Evolutionary conservation across 2,329 filamentous ascomycete species (phyloP), one percentile per base, ranked within the genome.

Genomic region (Colletotrichum musicola): DNA sequence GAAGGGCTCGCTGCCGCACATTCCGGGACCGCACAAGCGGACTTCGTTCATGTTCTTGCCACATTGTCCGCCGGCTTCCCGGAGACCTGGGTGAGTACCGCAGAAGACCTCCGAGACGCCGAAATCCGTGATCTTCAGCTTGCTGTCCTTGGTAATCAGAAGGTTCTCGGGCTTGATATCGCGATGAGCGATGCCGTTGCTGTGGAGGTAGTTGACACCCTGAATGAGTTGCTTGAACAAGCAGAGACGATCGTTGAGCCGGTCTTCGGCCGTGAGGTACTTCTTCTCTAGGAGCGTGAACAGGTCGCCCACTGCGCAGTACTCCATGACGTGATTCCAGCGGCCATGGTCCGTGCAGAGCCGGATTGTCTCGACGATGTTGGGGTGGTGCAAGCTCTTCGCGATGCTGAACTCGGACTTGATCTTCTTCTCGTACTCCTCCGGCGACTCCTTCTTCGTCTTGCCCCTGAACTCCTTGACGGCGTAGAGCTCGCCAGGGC

Each of bases 291-390:
- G 90, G 13, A 97, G 82, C 70, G 86, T 85, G 77, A 92, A 95
- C 6, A 97, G 82, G 75, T 97, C 94, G 53, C 94, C 94, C 73
- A 93, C 89, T 3, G 89, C 86, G 81, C 94, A 97, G 78, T 93
- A 97, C 77, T 97, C 93, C 94, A 97, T 97, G 64, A 97, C 93
- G 77, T 97, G 93, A 77, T 94, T 95, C 92, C 93, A 97, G 46
- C 91, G 89, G 38, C 88, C 89, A 73, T 90, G 88, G 73, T 94
- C 87, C 14, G 87, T 89, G 81, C 93, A 96, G 6, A 97, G 84
- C 35, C 91, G 89, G 63, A 94, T 82, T 0, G 93, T 95, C 78
- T 93, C 88, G 71, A 97, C 92, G 73, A 97, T 93, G 78, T 97
- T 97, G 58, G 94, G 93, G 77, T 97, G 94, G 74, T 94, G 89